phyloP scores from a whole-genome alignment of 2,329 filamentous ascomycete species.

The Aspergillus terreus region DNA sequence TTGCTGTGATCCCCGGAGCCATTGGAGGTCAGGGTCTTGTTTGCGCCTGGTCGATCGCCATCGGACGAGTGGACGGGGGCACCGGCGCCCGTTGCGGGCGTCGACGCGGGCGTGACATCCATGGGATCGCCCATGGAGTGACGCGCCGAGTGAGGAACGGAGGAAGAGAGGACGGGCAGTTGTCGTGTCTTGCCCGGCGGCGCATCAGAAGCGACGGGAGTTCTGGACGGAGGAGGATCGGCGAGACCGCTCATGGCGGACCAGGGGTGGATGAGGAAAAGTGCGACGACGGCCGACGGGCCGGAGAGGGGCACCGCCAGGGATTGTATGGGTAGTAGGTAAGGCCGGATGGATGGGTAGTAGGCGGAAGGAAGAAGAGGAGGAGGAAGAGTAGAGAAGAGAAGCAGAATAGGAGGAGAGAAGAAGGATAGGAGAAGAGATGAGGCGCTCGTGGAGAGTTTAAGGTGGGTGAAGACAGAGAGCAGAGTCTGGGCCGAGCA shows the following conservation, averaged over 20 bases:
- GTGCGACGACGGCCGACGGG: constrained; percentile 10
- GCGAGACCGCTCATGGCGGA: constrained; percentile 38
- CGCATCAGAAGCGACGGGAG: constrained; percentile 40
- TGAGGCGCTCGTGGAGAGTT: constrained; percentile 18
- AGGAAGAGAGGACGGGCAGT: constrained; percentile 51
- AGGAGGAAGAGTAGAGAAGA: background rate
- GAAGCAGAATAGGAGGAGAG: constrained; percentile 14
- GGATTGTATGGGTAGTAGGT: constrained; percentile 4
- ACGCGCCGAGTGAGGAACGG: constrained; percentile 34
- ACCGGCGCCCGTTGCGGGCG: constrained; percentile 43
- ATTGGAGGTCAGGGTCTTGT: constrained; percentile 30
- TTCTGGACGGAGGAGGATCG: constrained; percentile 41
- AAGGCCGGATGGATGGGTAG: background rate
- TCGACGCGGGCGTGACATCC: constrained; percentile 53
- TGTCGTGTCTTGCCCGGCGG: constrained; percentile 46
- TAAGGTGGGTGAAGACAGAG: constrained; percentile 24
- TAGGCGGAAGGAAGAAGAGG: background rate
- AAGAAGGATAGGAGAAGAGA: constrained; percentile 7
- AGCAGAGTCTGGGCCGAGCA: constrained; percentile 20
- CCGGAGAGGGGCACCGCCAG: constrained; percentile 11
- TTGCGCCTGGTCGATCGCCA: constrained; percentile 40
- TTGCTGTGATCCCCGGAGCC: constrained; percentile 27
- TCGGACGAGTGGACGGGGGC: constrained; percentile 48
- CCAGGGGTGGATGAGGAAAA: constrained; percentile 11
- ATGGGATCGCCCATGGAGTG: constrained; percentile 50